These are phyloP conservation scores for Senecio squalidus DNA, from an alignment of 140 eudicot species.

Conservation along the genomic window DNA sequence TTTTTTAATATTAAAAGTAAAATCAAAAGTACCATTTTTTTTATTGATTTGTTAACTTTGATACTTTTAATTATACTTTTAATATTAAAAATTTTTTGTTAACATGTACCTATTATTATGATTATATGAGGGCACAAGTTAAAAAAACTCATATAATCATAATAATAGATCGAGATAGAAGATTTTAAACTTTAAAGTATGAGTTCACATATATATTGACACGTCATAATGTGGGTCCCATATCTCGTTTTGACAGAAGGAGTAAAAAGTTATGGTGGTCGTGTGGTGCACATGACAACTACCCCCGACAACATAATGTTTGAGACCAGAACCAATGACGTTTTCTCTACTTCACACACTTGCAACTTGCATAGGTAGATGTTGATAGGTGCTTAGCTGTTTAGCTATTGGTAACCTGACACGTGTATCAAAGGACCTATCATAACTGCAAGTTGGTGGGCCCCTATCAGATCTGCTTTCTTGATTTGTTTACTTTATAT, in stretches of 20 bases:
- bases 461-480: conserved; percentile 20
- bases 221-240: not conserved
- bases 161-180: too few relatives aligned
- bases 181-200: not conserved
- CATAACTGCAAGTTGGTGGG: conserved; percentile 20
- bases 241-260: too few relatives aligned
- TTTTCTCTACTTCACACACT: conserved; percentile 20
- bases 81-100: too few relatives aligned
- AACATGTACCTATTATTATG: too few relatives aligned
- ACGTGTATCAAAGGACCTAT: conserved; percentile 14
- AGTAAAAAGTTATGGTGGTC: conserved; percentile 11
- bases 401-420: conserved; percentile 13
- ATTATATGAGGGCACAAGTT: too few relatives aligned
- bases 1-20: too few relatives aligned
- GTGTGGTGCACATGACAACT: conserved; percentile 29
- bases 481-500: conserved; percentile 28
- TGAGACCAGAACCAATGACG: conserved; percentile 18
- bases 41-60: too few relatives aligned
- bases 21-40: too few relatives aligned
- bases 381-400: conserved; percentile 28
- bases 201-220: not conserved
- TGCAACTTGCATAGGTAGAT: conserved; percentile 37
- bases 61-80: too few relatives aligned
- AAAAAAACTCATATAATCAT: too few relatives aligned
- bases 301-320: conserved; percentile 27